Base-by-base conservation (phyloP, 2,329 filamentous ascomycete genomes). In the Aspergillus sp. region DNA sequence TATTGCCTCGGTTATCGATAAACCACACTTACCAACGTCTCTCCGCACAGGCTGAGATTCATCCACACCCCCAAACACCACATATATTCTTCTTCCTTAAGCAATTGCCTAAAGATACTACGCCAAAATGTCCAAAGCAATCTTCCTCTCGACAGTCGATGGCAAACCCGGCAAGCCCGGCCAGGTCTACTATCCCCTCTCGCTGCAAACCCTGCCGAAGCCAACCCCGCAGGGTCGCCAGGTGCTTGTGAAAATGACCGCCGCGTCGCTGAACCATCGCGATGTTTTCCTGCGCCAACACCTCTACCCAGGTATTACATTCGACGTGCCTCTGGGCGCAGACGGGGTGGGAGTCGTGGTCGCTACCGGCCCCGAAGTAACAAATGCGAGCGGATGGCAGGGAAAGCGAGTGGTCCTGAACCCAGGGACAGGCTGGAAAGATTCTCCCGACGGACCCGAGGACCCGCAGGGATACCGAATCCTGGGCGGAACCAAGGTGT, bases 221-320 rank as follows among this genome's bases (percentile, higher is more conserved):
- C 85, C 85, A 28, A 73, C 72, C 1, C 84, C 84, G 0, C 77
- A 79, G 28, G 77, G 79, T 10, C 74, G 74, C 52, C 78, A 96
- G 65, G 73, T 95, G 54, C 74, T 94, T 5, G 73, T 97, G 52
- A 81, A 80, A 59, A 74, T 97, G 61, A 78, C 79, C 33, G 86
- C 89, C 44, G 86, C 84, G 1, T 85, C 91, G 9, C 81, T 97
- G 43, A 97, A 97, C 73, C 93, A 97, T 73, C 86, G 90, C 58
- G 93, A 97, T 67, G 81, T 94, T 57, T 97, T 96, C 73, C 86
- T 94, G 68, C 86, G 91, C 46, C 89, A 93, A 67, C 85, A 90
- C 62, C 81, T 94, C 36, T 97, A 97, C 73, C 91, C 91, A 0
- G 85, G 80, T 57, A 85, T 88, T 45, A 84, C 85, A 8, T 94